These are phyloP conservation scores for Xylariomycetidae sp. DNA, from an alignment of 2,329 filamentous ascomycete genomes.

Conservation along the genomic window DNA sequence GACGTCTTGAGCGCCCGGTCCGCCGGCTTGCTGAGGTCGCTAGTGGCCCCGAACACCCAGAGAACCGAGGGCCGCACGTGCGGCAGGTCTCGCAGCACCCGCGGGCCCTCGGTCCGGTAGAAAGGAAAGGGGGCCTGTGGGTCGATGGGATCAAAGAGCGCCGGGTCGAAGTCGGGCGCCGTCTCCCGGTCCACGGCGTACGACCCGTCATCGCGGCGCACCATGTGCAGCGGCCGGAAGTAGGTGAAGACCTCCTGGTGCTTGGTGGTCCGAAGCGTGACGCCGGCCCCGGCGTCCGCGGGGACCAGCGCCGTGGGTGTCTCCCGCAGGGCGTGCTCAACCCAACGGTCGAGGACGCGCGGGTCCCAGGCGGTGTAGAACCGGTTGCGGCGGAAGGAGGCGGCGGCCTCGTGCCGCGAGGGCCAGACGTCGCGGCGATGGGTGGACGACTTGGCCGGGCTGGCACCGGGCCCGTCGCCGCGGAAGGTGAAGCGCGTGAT, in stretches of 20 bases:
- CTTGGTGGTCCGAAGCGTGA: constrained; percentile 76
- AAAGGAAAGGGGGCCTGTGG: constrained; percentile 45
- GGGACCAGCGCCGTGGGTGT: constrained; percentile 61
- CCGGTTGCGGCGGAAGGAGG: constrained; percentile 60
- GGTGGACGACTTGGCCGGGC: constrained; percentile 58
- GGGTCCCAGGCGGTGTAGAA: constrained; percentile 84
- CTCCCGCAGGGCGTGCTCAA: constrained; percentile 69
- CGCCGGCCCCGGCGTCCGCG: constrained; percentile 36
- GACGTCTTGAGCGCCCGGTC: constrained; percentile 55
- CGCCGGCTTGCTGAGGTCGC: constrained; percentile 48
- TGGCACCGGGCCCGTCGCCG: constrained; percentile 29
- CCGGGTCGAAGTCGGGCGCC: constrained; percentile 42
- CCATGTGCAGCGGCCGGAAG: constrained; percentile 52
- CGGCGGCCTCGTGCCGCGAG: constrained; percentile 63
- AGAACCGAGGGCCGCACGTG: constrained; percentile 60
- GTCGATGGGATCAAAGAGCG: constrained; percentile 29
- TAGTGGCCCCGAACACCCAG: constrained; percentile 63
- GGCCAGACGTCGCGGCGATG: constrained; percentile 79
- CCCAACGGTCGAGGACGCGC: constrained; percentile 70
- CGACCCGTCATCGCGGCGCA: constrained; percentile 26
- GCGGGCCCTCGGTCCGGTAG: constrained; percentile 61
- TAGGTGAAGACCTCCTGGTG: constrained; percentile 86
- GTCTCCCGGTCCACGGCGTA: constrained; percentile 35
- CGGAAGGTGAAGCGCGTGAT: constrained; percentile 50
- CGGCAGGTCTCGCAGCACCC: constrained; percentile 53